Conservation (phyloP, 73 alveolate species). For the Symbiodinium natans region DNA sequence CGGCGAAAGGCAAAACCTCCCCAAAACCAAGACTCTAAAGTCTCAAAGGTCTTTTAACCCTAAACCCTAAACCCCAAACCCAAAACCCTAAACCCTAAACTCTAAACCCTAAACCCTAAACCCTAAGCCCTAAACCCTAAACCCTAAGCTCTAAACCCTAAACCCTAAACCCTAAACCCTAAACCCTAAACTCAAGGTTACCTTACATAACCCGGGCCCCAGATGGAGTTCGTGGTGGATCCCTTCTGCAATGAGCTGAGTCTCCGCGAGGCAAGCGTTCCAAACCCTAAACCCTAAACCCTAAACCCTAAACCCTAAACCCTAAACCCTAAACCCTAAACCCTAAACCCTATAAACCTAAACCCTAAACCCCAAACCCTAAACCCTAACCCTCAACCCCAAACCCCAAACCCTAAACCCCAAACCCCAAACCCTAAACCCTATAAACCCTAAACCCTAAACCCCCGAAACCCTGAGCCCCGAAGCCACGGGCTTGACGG, state of each 20-base stretch:
- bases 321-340: too few species aligned
- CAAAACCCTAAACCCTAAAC: neutral
- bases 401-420: too few species aligned
- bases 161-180: neutral
- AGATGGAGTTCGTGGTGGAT: neutral
- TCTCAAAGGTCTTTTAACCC: neutral
- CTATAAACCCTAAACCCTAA: too few species aligned
- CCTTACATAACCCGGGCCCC: neutral
- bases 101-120: neutral
- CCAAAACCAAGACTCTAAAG: neutral
- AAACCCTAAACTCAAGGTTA: neutral
- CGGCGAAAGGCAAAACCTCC: too few species aligned
- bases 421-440: too few species aligned
- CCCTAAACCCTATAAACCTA: too few species aligned
- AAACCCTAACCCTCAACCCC: too few species aligned
- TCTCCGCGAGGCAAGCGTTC: neutral
- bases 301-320: too few species aligned
- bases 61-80: neutral
- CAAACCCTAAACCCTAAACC: too few species aligned
- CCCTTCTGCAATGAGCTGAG: slow-evolving; percentile 13
- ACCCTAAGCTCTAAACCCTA: neutral
- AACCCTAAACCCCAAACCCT: too few species aligned
- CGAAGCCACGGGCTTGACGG: too few species aligned
- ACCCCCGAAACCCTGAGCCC: too few species aligned
- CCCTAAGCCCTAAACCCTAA: neutral